These are phyloP conservation scores for Neopestalotiopsis clavispora DNA, from an alignment of 2,329 filamentous ascomycete genomes.

Conservation along the genomic window DNA sequence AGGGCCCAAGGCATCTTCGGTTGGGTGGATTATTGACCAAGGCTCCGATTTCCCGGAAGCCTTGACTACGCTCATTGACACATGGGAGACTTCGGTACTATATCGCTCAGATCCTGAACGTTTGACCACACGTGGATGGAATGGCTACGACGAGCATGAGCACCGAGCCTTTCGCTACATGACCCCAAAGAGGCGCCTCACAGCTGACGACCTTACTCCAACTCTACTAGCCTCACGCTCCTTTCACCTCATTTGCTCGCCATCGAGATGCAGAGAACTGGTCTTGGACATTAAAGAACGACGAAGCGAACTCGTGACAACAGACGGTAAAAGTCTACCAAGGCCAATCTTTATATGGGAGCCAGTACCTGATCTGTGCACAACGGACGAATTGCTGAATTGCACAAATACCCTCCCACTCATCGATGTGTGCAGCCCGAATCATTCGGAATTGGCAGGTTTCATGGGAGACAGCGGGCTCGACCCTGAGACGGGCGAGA, in stretches of 20 bases:
- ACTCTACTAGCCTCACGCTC: slow-evolving; percentile 72
- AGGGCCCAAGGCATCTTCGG: slow-evolving; percentile 62
- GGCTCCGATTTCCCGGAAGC: slow-evolving; percentile 83
- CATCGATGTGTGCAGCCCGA: slow-evolving; percentile 74
- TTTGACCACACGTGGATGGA: slow-evolving; percentile 89
- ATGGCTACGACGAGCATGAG: slow-evolving; percentile 79
- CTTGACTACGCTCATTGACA: slow-evolving; percentile 66
- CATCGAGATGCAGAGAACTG: slow-evolving; percentile 76
- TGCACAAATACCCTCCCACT: slow-evolving; percentile 66
- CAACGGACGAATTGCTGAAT: slow-evolving; percentile 68
- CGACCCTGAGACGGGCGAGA: slow-evolving; percentile 58
- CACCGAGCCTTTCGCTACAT: slow-evolving; percentile 82
- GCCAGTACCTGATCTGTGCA: slow-evolving; percentile 88
- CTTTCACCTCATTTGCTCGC: slow-evolving; percentile 88
- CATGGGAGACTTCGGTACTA: slow-evolving; percentile 78
- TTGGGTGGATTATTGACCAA: slow-evolving; percentile 91
- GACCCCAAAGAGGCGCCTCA: slow-evolving; percentile 84
- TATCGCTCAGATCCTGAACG: slow-evolving; percentile 69
- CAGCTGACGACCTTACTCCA: slow-evolving; percentile 71
- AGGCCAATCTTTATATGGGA: slow-evolving; percentile 90
- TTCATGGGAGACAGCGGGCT: slow-evolving; percentile 73
- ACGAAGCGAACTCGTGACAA: slow-evolving; percentile 45
- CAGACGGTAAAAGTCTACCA: slow-evolving; percentile 33
- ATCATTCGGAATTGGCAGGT: slow-evolving; percentile 84
- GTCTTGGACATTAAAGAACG: slow-evolving; percentile 71